Evolutionary conservation across 164 flowering plant species (phyloP).

Genomic region (Tinospora cordifolia): DNA sequence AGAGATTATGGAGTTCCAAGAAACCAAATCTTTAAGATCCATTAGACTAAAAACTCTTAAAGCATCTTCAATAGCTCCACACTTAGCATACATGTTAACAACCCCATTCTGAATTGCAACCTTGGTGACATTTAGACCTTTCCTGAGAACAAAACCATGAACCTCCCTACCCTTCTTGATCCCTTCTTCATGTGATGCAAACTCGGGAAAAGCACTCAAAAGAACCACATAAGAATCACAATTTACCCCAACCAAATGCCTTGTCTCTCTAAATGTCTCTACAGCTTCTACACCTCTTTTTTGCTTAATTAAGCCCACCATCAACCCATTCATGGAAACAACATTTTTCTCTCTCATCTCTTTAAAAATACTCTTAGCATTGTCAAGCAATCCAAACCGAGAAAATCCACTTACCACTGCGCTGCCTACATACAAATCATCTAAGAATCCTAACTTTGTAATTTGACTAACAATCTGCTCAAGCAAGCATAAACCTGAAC

Average conservation of each 20-base stretch:
- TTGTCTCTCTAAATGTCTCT: slow-evolving; percentile 42
- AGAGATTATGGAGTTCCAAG: slow-evolving; percentile 84
- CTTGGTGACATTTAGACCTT: slow-evolving; percentile 35
- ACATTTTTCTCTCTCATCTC: slow-evolving; percentile 58
- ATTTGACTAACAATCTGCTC: slow-evolving; percentile 60
- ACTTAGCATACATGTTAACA: slow-evolving; percentile 80
- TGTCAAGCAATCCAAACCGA: slow-evolving; percentile 42
- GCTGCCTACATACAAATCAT: slow-evolving; percentile 79
- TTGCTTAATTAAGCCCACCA: slow-evolving; percentile 75
- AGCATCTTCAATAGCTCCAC: slow-evolving; percentile 50
- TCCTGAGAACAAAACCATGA: slow-evolving; percentile 56
- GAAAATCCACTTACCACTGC: slow-evolving; percentile 75
- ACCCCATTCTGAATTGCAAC: slow-evolving; percentile 60
- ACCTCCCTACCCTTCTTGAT: slow-evolving; percentile 61
- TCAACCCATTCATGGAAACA: slow-evolving; percentile 73
- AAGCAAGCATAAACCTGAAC: slow-evolving; percentile 33
- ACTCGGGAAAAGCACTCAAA: slow-evolving; percentile 64
- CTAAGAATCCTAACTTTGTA: slow-evolving; percentile 46
- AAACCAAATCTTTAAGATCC: slow-evolving; percentile 52
- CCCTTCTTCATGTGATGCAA: slow-evolving; percentile 38
- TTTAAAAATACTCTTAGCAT: slow-evolving; percentile 48
- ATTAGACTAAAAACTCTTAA: slow-evolving; percentile 45
- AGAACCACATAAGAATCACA: slow-evolving; percentile 61
- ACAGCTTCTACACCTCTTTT: slow-evolving; percentile 60
- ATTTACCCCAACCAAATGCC: slow-evolving; percentile 39